Evolutionary conservation across 306 rosid species (phyloP).

Genomic region (Ceratonia siliqua): DNA sequence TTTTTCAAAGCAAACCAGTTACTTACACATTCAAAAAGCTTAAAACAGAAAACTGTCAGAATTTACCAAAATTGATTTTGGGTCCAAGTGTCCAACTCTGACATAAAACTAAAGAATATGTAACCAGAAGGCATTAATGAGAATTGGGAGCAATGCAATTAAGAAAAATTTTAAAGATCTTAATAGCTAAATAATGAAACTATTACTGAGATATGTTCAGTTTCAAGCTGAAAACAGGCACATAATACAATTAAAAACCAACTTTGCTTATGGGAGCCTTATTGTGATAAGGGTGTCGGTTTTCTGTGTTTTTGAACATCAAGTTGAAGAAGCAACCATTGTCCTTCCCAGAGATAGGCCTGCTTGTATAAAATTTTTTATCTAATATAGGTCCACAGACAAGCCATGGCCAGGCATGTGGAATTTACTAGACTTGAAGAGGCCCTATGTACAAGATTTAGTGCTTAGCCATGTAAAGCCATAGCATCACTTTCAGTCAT

Average conservation of each 20-base stretch:
- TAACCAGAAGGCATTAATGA: not conserved
- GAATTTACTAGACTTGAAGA: slow-evolving; percentile 11
- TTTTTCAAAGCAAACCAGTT: not conserved
- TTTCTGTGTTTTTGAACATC: slow-evolving; percentile 30
- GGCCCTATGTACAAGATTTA: not conserved
- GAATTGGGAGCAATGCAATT: not conserved
- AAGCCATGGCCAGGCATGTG: slow-evolving; percentile 36
- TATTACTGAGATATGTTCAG: not conserved
- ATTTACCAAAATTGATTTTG: not conserved
- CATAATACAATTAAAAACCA: slow-evolving; percentile 4
- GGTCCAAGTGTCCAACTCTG: not conserved
- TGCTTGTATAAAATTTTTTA: not conserved
- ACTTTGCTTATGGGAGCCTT: slow-evolving; percentile 20
- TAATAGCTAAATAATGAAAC: not conserved
- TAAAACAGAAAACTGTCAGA: not conserved
- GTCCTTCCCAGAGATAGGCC: not conserved
- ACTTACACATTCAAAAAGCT: not conserved
- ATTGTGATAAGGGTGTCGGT: slow-evolving; percentile 31
- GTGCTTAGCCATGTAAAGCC: slow-evolving; percentile 16
- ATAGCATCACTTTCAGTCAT: slow-evolving; percentile 30
- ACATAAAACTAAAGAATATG: not conserved
- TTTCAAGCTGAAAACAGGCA: slow-evolving; percentile 19
- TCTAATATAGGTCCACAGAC: slow-evolving; percentile 1
- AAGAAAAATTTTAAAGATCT: not conserved
- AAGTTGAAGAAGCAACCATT: slow-evolving; percentile 11